Evolutionary conservation across 345 rosid genomes (phyloP), one percentile per base, ranked within the genome.

Genomic region (Syzygium aqueum): DNA sequence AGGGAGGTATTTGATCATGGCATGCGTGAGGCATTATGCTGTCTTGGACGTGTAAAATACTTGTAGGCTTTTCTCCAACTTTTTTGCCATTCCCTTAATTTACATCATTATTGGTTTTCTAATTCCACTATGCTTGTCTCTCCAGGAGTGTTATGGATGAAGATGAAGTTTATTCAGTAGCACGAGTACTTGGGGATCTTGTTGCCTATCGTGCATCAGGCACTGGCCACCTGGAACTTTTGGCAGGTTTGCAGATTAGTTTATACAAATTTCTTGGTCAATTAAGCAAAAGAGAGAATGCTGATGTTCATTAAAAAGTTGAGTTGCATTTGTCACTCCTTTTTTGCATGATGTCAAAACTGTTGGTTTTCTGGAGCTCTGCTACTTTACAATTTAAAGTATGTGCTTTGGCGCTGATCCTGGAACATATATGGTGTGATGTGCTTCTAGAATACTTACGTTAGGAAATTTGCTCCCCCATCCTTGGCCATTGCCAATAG

Each of bases 141-240:
- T 90, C 15, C 90, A 97, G 98, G 92, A 91, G 91, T 82, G 93
- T 87, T 33, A 88, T 92, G 7, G 96, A 96, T 90, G 99, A 95
- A 89, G 98, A 97, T 85, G 99, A 97, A 91, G 94, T 97, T 87
- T 92, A 93, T 90, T 95, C 98, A 11, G 97, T 97, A 84, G 98
- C 98, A 89, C 91, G 89, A 86, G 89, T 97, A 67, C 88, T 96
- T 77, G 99, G 98, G 87, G 96, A 97, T 87, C 99, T 97, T 90
- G 99, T 97, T 89, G 91, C 98, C 53, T 97, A 96, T 88, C 98
- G 98, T 50, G 98, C 99, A 85, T 91, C 96, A 28, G 99, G 98
- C 88, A 94, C 97, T 65, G 99, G 99, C 16, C 99, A 97, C 89
- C 89, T 97, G 93, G 98, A 96, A 87, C 95, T 97, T 87, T 90